Evolutionary conservation across 2,329 filamentous ascomycete species (phyloP).

Genomic region (Xylariales sp.): DNA sequence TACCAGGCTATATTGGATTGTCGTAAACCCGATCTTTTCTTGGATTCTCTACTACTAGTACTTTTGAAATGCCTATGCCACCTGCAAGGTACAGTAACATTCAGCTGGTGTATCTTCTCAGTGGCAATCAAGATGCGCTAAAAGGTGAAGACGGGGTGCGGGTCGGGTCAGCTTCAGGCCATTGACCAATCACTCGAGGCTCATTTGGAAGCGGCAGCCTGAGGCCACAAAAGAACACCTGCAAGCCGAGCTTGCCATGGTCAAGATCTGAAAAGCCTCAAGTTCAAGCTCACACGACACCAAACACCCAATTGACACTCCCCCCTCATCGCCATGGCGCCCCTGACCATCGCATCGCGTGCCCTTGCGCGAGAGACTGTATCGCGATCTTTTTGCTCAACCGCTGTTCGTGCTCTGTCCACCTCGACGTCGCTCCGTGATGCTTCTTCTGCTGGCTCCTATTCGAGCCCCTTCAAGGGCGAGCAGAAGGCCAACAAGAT

Average conservation of each 20-base stretch:
- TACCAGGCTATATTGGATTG: too few species aligned
- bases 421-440: slow-evolving; percentile 46
- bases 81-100: too few species aligned
- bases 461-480: slow-evolving; percentile 62
- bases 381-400: slow-evolving; percentile 33
- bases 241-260: slow-evolving; percentile 2
- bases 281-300: slow-evolving; percentile 6
- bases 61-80: too few species aligned
- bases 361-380: slow-evolving; percentile 59
- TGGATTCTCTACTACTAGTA: too few species aligned
- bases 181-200: slow-evolving; percentile 2
- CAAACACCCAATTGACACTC: slow-evolving; percentile 14
- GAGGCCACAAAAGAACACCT: slow-evolving; percentile 5
- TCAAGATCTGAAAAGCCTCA: slow-evolving; percentile 10
- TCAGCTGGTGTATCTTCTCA: too few species aligned
- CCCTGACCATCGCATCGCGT: slow-evolving; percentile 64
- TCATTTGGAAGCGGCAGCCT: slow-evolving; percentile 9
- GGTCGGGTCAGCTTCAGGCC: too few species aligned
- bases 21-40: too few species aligned
- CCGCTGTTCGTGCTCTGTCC: slow-evolving; percentile 50
- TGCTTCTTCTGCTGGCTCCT: slow-evolving; percentile 40
- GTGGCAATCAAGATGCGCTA: too few species aligned
- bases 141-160: too few species aligned
- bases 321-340: slow-evolving; percentile 51
- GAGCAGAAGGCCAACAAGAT: slow-evolving; percentile 61